These are phyloP conservation scores for Omphalotus guepiniiformis DNA, from an alignment of 768 basidiomycete genomes.

Conservation along the genomic window DNA sequence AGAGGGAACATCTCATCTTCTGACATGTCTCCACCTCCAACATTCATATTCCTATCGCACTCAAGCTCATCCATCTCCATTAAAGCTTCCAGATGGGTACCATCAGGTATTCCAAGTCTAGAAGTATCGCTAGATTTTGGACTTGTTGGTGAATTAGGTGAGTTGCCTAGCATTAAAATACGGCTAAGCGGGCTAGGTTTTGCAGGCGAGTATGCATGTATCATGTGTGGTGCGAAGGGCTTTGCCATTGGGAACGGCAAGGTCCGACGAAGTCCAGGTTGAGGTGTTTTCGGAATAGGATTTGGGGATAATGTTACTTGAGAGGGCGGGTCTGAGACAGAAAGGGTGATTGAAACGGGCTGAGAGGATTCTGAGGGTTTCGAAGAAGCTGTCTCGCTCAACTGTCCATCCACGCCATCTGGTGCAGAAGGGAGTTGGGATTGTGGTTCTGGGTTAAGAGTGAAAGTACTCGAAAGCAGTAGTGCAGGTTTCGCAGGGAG, in stretches of 20 bases:
- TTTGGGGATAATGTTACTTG: conserved; percentile 9
- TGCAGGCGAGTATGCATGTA: conserved; percentile 78
- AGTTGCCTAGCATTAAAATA: conserved; percentile 67
- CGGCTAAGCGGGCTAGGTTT: conserved; percentile 79
- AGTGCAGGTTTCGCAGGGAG: conserved; percentile 49
- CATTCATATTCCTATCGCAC: not conserved
- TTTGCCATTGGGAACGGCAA: conserved; percentile 67
- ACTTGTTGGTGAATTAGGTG: conserved; percentile 29
- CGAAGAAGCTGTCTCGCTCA: too few species aligned
- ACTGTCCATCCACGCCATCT: not conserved
- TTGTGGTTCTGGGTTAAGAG: conserved; percentile 8
- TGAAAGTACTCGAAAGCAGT: conserved; percentile 14
- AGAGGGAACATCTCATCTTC: conserved; percentile 20
- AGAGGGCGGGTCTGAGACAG: not conserved
- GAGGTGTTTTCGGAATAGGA: conserved; percentile 27
- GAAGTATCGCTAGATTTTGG: not conserved
- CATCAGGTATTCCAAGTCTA: not conserved
- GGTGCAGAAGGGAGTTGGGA: conserved; percentile 5
- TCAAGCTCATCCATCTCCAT: not conserved
- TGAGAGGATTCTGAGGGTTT: too few species aligned
- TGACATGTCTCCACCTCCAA: conserved; percentile 19
- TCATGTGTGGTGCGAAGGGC: conserved; percentile 63
- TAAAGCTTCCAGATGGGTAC: not conserved
- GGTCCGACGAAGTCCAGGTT: conserved; percentile 25
- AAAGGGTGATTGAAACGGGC: too few species aligned